Evolutionary conservation across 768 basidiomycete genomes (phyloP), one percentile per base, ranked within the genome.

Genomic region (Brasilioporus rufonigricans): DNA sequence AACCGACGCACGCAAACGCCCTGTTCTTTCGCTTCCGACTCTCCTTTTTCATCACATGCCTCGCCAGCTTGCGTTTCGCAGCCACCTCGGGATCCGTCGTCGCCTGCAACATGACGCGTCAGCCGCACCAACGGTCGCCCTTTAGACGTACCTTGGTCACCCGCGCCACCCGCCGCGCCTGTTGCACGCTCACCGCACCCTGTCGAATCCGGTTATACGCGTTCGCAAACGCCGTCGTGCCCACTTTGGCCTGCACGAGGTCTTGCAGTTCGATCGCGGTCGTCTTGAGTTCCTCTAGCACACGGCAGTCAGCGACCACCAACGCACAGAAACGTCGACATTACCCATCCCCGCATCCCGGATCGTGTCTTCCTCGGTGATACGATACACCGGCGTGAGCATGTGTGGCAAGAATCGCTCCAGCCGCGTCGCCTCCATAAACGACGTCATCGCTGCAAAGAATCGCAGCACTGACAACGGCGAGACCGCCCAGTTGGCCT

Each of bases 401-500:
- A 98, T 87, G 65, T 97, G 93, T 3, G 86, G 79, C 29, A 96
- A 76, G 73, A 88, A 96, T 24, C 71, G 75, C 60, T 89, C 83
- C 0, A 92, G 74, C 18, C 76, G 72, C 0, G 65, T 56, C 0
- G 76, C 66, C 0, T 86, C 82, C 78, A 98, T 83, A 63, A 82
- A 72, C 2, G 87, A 83, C 3, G 83, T 73, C 85, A 97, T 93
- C 0, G 93, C 95, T 0, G 94, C 97, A 62, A 98, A 97, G 88
- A 93, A 97, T 16, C 91, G 86, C 43, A 99, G 69, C 39, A 88
- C 82, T 0, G 92, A 83, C 1, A 87, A 71, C 0, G 93, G 89
- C 54, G 93, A 89, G 27, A 88, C 81, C 5, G 84, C 77, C 93
- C 96, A 98, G 64, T 87, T 87, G 1, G 76, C 73, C 92, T 97